phyloP scores from a whole-genome alignment of 768 basidiomycete species.

The Boletus pseudo-olivaceus region DNA sequence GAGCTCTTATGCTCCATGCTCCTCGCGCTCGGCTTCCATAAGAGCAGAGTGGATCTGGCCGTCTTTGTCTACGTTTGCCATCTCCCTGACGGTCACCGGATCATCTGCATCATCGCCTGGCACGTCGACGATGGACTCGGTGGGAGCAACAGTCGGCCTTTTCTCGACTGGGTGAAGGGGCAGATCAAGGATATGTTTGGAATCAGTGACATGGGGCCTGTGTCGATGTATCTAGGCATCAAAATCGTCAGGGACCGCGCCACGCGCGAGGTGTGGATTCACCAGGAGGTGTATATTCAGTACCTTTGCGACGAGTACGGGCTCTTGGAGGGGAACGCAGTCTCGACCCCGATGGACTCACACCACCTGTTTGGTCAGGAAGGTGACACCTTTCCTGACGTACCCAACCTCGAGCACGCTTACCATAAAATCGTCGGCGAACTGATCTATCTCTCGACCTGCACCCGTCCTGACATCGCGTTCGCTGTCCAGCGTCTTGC shows the following conservation, averaged over 20 bases:
- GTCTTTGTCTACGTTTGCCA: not conserved
- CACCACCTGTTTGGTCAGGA: not conserved
- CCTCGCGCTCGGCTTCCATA: not conserved
- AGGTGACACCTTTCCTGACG: no score
- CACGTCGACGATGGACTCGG: slow-evolving; percentile 5
- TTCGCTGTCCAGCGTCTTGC: no score
- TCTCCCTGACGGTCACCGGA: accelerated
- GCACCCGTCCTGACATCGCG: no score
- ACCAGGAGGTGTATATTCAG: not conserved
- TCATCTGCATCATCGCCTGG: slow-evolving; percentile 12
- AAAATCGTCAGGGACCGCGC: not conserved
- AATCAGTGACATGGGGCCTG: not conserved
- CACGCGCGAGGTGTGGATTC: not conserved
- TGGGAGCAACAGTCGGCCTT: not conserved
- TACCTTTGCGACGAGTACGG: not conserved
- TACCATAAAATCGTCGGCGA: no score
- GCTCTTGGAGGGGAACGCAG: not conserved
- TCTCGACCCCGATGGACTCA: not conserved
- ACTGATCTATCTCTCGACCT: no score
- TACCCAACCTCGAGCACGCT: no score
- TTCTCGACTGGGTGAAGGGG: slow-evolving; percentile 3
- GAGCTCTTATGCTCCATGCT: not conserved
- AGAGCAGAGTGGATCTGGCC: not conserved
- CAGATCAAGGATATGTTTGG: not conserved
- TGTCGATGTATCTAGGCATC: not conserved